Evolutionary conservation across 2,329 filamentous ascomycete genomes (phyloP), one percentile per base, ranked within the genome.

Genomic region (Hymenoscyphus infarciens): DNA sequence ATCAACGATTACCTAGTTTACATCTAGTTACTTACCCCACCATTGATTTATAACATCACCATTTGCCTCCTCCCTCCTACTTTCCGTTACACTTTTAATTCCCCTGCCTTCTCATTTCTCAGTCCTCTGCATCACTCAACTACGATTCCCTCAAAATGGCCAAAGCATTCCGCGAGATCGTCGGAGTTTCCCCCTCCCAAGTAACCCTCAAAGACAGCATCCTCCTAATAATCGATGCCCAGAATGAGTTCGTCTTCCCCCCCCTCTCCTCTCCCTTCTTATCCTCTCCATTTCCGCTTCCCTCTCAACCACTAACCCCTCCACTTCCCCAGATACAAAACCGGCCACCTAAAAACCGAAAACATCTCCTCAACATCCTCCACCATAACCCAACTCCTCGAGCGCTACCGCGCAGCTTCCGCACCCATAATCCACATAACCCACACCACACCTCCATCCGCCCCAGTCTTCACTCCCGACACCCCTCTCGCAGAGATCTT

Each of bases 191-290:
- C 10, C 80, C 81, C 27, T 84, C 83, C 15, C 83, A 81, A 0
- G 86, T 86, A 7, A 82, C 83, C 0, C 76, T 81, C 0, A 73
- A 74, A 53, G 85, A 89, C 75, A 85, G 82, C 66, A 81, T 82
- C 1, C 79, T 90, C 54, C 75, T 90, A 69, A 88, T 90, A 74
- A 86, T 89, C 70, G 87, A 90, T 71, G 87, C 87, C 1, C 87
- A 90, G 70, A 89, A 89, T 71, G 87, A 90, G 75, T 89, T 87
- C 66, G 75, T 22, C 19, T n/a, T 22, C 7, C 38, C 16, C 16
- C 38, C n/a, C n/a, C n/a, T n/a, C n/a, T n/a, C n/a, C n/a, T n/a
- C n/a, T n/a, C n/a, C n/a, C n/a, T 3, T 29, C 27, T 29, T n/a
- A n/a, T 15, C 29, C 33, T 39, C 38, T 53, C 8, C 16, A 8